A percentile compares a stretch with the other conserved stretches of the same genome.
Evolutionary conservation across 2,329 filamentous ascomycete genomes (phyloP).

Genomic region (Aspergillus clavatus): DNA sequence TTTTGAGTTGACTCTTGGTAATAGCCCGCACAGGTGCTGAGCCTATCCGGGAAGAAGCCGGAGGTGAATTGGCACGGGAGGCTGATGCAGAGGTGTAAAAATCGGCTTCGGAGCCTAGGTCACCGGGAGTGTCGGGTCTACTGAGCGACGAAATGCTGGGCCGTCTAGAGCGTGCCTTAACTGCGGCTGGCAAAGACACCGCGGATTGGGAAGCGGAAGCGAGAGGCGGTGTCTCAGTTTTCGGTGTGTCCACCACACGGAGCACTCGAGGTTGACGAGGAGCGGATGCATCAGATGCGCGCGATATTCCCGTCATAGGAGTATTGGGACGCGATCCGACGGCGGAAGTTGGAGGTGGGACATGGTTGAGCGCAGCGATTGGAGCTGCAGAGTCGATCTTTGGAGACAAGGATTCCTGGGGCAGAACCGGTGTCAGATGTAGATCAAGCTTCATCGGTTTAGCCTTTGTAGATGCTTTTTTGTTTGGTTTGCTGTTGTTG

Average conservation of each 20-base stretch:
- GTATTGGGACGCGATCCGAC: slow-evolving; percentile 48
- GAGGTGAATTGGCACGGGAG: slow-evolving; percentile 57
- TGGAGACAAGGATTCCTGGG: slow-evolving; percentile 13
- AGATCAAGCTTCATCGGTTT: slow-evolving; percentile 35
- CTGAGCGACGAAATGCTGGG: slow-evolving; percentile 52
- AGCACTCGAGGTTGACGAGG: slow-evolving; percentile 48
- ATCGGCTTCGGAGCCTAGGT: slow-evolving; percentile 55
- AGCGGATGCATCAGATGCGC: slow-evolving; percentile 35
- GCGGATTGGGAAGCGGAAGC: slow-evolving; percentile 29
- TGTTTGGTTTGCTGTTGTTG: slow-evolving; percentile 3
- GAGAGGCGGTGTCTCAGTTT: slow-evolving; percentile 41
- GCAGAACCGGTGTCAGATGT: slow-evolving; percentile 17
- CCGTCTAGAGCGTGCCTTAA: slow-evolving; percentile 30
- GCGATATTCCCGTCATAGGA: slow-evolving; percentile 36
- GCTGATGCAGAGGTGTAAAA: slow-evolving; percentile 55
- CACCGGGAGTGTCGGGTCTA: slow-evolving; percentile 57
- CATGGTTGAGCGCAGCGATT: slow-evolving; percentile 17
- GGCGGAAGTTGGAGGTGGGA: slow-evolving; percentile 29
- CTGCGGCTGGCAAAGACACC: slow-evolving; percentile 26
- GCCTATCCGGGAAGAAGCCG: slow-evolving; percentile 49
- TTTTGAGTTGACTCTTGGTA: slow-evolving; percentile 60
- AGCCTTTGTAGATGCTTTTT: slow-evolving; percentile 16
- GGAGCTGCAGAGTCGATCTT: slow-evolving; percentile 24
- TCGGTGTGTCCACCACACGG: slow-evolving; percentile 54
- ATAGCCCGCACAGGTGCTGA: slow-evolving; percentile 56